phyloP scores from a whole-genome alignment of 1,139 yeast species.

The Suzukiozyma palmioleophila region DNA sequence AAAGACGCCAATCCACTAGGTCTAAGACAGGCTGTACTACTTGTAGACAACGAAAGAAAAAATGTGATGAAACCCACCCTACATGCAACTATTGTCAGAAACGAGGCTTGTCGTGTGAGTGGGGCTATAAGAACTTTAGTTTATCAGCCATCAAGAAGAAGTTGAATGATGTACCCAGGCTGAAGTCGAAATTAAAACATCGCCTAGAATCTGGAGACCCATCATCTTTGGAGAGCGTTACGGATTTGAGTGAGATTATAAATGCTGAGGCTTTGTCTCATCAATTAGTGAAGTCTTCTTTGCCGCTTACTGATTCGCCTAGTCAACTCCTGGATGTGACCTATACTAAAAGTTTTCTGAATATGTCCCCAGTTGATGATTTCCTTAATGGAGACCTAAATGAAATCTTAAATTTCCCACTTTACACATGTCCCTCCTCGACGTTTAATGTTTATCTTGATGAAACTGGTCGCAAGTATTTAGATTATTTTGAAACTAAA shows the following conservation, averaged over 20 bases:
- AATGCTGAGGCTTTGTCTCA: background rate
- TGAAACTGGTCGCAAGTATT: conserved; percentile 15
- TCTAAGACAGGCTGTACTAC: conserved; percentile 17
- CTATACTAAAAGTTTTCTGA: conserved; percentile 5
- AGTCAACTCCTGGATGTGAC: background rate
- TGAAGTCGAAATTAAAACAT: too few relatives aligned
- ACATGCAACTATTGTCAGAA: conserved; percentile 20
- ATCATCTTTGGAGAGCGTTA: background rate
- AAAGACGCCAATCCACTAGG: conserved; percentile 6
- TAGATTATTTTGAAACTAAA: conserved; percentile 19
- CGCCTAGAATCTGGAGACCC: too few relatives aligned
- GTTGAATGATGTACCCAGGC: background rate
- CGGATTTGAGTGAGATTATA: background rate
- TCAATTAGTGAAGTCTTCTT: background rate
- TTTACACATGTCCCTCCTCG: conserved; percentile 11
- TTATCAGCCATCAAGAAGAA: background rate
- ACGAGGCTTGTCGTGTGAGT: conserved; percentile 18
- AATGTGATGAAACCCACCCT: conserved; percentile 27
- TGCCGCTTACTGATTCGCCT: background rate
- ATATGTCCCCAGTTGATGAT: conserved; percentile 2
- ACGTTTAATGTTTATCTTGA: conserved; percentile 17
- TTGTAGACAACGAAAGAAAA: conserved; percentile 18
- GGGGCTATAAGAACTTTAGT: conserved; percentile 7
- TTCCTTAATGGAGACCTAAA: conserved; percentile 1
- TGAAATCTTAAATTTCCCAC: conserved; percentile 4